A percentile compares a stretch with the other conserved stretches of the same genome.
Conservation (phyloP, 1,139 yeast species). For the Casaregolazyma lundiana region DNA sequence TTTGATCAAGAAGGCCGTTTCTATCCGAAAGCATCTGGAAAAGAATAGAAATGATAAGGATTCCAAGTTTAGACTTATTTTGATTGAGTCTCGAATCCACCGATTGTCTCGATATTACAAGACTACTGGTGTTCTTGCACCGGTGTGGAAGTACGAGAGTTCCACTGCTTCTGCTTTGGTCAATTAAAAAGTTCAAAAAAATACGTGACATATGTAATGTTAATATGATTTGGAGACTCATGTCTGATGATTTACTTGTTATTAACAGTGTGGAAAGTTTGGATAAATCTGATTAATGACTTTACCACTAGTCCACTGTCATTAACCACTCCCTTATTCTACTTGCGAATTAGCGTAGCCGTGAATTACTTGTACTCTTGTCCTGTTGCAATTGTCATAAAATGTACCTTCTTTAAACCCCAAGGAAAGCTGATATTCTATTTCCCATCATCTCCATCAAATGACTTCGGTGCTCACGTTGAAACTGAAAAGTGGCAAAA, state of each 20-base stretch:
- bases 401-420: background rate
- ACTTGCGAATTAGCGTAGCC: no score
- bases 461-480: constrained; percentile 13
- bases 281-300: no score
- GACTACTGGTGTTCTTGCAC: constrained; percentile 97
- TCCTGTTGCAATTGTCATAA: background rate
- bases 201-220: constrained; percentile 4
- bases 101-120: constrained; percentile 99
- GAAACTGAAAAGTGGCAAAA: constrained; percentile 15
- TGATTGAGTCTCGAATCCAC: constrained; percentile 99
- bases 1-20: constrained; percentile 98
- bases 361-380: no score
- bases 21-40: constrained; percentile 99
- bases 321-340: no score
- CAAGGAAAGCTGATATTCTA: background rate
- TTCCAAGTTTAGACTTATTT: constrained; percentile 99
- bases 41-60: constrained; percentile 99
- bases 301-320: no score
- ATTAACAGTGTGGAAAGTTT: no score
- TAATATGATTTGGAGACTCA: background rate
- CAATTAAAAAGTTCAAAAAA: constrained; percentile 20
- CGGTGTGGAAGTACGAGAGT: constrained; percentile 99
- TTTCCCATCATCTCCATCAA: background rate
- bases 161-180: constrained; percentile 99
- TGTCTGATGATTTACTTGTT: no score